Evolutionary conservation across 2,329 filamentous ascomycete genomes (phyloP).

Genomic region (Botryotinia calthae): DNA sequence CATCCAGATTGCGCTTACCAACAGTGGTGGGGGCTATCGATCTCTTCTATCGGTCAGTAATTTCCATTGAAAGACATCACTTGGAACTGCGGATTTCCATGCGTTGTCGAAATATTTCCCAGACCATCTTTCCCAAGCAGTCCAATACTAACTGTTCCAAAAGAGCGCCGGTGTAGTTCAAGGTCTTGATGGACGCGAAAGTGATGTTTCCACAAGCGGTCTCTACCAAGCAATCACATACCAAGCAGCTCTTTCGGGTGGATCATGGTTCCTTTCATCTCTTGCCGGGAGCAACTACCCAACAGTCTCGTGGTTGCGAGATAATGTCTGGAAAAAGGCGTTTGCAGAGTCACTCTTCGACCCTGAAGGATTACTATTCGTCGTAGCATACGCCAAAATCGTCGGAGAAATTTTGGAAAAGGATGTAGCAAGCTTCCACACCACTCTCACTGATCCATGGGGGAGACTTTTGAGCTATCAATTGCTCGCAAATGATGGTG

Average conservation of each 20-base stretch:
- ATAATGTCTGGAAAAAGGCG: slow-evolving; percentile 43
- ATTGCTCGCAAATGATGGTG: slow-evolving; percentile 23
- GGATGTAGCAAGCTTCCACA: slow-evolving; percentile 36
- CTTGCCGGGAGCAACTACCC: slow-evolving; percentile 48
- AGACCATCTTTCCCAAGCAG: not conserved
- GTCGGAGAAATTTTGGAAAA: slow-evolving; percentile 30
- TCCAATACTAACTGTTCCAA: not conserved
- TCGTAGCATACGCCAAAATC: slow-evolving; percentile 30
- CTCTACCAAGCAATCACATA: slow-evolving; percentile 48
- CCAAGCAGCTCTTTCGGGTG: slow-evolving; percentile 47
- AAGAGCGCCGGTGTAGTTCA: slow-evolving; percentile 35
- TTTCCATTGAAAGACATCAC: not conserved
- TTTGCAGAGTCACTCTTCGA: slow-evolving; percentile 42
- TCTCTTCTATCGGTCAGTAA: slow-evolving; percentile 32
- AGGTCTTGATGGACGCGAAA: slow-evolving; percentile 43
- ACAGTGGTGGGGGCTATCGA: slow-evolving; percentile 37
- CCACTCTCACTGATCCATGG: slow-evolving; percentile 31
- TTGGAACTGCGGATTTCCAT: not conserved
- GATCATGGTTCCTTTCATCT: slow-evolving; percentile 47
- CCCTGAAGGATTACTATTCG: slow-evolving; percentile 39
- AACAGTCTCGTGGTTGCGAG: slow-evolving; percentile 43
- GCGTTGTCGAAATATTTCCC: not conserved
- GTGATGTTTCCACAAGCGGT: slow-evolving; percentile 41
- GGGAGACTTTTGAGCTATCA: slow-evolving; percentile 31
- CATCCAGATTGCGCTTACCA: slow-evolving; percentile 41